Conservation (phyloP, 208 protist species). For the Acanthamoeba culbertsoni region DNA sequence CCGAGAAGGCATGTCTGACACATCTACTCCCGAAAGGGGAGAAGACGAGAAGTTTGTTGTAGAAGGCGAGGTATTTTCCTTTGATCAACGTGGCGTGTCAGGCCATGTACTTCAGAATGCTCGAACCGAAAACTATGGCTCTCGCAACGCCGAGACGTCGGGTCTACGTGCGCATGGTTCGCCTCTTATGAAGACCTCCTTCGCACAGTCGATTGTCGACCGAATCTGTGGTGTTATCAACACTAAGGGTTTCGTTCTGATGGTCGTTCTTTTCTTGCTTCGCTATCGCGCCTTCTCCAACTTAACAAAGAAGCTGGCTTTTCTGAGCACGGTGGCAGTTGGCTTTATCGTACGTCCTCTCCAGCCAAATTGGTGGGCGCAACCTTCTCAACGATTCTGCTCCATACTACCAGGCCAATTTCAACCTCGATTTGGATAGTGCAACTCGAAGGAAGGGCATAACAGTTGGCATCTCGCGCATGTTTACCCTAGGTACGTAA, state of each 20-base stretch:
- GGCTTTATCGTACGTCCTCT: not conserved
- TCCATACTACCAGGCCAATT: not conserved
- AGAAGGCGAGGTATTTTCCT: no score
- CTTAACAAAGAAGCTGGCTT: not conserved
- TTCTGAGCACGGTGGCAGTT: not conserved
- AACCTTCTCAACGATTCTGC: not conserved
- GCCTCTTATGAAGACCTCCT: no score
- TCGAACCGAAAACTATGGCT: no score
- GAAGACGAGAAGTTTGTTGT: no score
- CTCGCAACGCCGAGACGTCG: no score
- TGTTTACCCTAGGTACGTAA: not conserved
- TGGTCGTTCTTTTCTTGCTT: not conserved
- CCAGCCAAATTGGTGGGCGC: not conserved
- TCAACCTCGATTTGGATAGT: conserved; percentile 11
- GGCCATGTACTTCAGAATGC: no score
- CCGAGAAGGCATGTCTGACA: no score
- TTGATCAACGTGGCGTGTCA: no score
- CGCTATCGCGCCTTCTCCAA: conserved; percentile 33
- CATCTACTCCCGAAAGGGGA: no score
- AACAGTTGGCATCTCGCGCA: not conserved
- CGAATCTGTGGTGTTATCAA: not conserved
- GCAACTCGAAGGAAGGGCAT: not conserved
- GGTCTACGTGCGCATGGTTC: no score
- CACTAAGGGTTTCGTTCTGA: conserved; percentile 42
- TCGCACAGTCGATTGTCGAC: not conserved